Base-by-base conservation (phyloP, 2,329 filamentous ascomycete genomes). In the Chalaropsis ovoidea region DNA sequence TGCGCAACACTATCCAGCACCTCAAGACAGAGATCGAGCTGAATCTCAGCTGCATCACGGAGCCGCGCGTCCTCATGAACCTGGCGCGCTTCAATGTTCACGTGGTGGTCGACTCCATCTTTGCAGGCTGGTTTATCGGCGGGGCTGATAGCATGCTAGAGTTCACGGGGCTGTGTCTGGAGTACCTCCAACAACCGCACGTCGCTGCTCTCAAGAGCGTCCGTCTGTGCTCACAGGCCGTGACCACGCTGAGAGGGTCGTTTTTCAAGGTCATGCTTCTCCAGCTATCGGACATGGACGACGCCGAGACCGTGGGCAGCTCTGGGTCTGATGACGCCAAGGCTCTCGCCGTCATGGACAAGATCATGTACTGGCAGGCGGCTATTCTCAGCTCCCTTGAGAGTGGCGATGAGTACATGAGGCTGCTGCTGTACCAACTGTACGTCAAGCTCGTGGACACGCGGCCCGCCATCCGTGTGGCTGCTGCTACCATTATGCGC, bases 61-160 rank as follows among this genome's bases (percentile, higher is more conserved):
- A 97, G 72, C 89, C 94, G 0, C 86, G 87, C 68, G 83, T 95
- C 0, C 78, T 99, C 62, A 93, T 88, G 3, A 99, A 99, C 70
- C 80, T 99, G 72, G 86, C 88, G 0, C 84, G 91, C 13, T 88
- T 96, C 69, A 85, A 86, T 41, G 78, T 83, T 2, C 90, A 97
- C 72, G 64, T 67, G 31, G 82, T 97, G 73, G 84, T 88, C 0
- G 94, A 99, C 73, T 89, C 90, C 5, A 87, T 96, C 13, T 96
- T 94, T 70, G 94, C 97, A 75, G 94, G 94, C 17, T 96, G 92
- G 90, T 97, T 97, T 72, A 83, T 96, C 69, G 87, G 94, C 69
- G 93, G 93, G 0, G 89, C 89, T 0, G 88, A 91, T 70, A 81
- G 85, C 3, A 82, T 94, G 70, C 81, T 97, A 41, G 92, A 97